These are phyloP conservation scores for Candida dubliniensis DNA, from an alignment of 1,139 yeast species.

Conservation along the genomic window DNA sequence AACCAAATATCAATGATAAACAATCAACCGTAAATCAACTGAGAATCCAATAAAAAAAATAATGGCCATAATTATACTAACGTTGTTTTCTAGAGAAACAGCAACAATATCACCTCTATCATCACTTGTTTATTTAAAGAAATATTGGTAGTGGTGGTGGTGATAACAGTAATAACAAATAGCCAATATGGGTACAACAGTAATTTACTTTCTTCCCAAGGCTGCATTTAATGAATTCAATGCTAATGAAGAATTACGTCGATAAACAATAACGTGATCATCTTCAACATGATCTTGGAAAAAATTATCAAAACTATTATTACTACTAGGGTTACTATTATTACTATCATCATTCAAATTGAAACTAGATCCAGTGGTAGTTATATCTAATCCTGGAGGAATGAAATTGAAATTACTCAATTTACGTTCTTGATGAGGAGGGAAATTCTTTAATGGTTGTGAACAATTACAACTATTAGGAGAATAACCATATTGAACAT, in stretches of 20 bases:
- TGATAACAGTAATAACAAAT: too few relatives aligned
- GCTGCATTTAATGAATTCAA: constrained; percentile 63
- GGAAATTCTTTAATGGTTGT: constrained; percentile 15
- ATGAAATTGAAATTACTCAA: constrained; percentile 49
- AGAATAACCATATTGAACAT: constrained; percentile 8
- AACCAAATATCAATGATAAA: too few relatives aligned
- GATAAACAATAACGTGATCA: constrained; percentile 66
- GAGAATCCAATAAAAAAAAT: too few relatives aligned
- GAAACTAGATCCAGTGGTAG: constrained; percentile 49
- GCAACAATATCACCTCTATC: too few relatives aligned
- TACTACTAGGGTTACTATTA: too few relatives aligned
- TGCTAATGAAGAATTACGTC: constrained; percentile 51
- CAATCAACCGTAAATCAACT: too few relatives aligned
- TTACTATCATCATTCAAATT: constrained; percentile 32
- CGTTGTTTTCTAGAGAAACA: too few relatives aligned
- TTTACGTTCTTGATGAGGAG: neutral
- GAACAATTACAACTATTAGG: constrained; percentile 21
- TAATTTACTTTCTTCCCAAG: constrained; percentile 35
- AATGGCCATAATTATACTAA: too few relatives aligned
- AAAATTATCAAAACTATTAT: too few relatives aligned
- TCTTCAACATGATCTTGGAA: constrained; percentile 25
- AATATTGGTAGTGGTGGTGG: too few relatives aligned
- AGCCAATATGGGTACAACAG: too few relatives aligned
- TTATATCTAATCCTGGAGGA: constrained; percentile 83
- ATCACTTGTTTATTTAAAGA: too few relatives aligned